Percentiles rank a stretch among this genome's conserved stretches.
Conservation (phyloP, 306 rosid genomes). For the Abrus precatorius region DNA sequence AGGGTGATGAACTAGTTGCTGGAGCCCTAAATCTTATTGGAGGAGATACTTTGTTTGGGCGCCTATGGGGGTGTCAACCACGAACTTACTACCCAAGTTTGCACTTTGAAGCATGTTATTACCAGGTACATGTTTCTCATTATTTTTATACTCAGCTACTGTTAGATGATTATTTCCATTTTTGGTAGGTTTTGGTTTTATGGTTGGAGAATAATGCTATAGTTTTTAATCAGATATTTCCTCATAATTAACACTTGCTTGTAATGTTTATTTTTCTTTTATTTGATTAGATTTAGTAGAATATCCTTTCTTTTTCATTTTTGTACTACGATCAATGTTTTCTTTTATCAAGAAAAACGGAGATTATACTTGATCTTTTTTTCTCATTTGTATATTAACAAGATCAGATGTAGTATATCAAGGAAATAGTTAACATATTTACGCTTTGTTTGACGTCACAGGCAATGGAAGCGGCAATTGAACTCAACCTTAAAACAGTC, state of each 20-base stretch:
- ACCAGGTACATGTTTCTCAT: slow-evolving; percentile 69
- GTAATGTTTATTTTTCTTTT: neutral
- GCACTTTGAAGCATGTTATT: slow-evolving; percentile 98
- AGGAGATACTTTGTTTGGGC: slow-evolving; percentile 93
- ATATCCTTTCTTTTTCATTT: slow-evolving; percentile 7
- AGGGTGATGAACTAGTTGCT: slow-evolving; percentile 85
- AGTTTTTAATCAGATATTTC: slow-evolving; percentile 33
- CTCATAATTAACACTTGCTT: slow-evolving; percentile 3
- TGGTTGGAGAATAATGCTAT: slow-evolving; percentile 26
- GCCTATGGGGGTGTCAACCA: slow-evolving; percentile 94
- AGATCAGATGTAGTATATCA: neutral
- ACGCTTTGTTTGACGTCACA: slow-evolving; percentile 46
- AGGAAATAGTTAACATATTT: slow-evolving; percentile 22
- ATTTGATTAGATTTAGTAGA: neutral
- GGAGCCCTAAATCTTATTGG: slow-evolving; percentile 97
- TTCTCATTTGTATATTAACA: slow-evolving; percentile 4
- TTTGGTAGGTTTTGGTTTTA: slow-evolving; percentile 33
- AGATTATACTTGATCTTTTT: neutral
- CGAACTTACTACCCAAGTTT: slow-evolving; percentile 77
- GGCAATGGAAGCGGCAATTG: slow-evolving; percentile 99
- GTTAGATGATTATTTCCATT: slow-evolving; percentile 14
- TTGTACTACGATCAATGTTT: slow-evolving; percentile 7
- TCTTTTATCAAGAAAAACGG: neutral
- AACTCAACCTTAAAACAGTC: slow-evolving; percentile 79
- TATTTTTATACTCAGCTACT: slow-evolving; percentile 14